Evolutionary conservation across 139 green algal species (phyloP).

Genomic region (Picochlorum sp.): DNA sequence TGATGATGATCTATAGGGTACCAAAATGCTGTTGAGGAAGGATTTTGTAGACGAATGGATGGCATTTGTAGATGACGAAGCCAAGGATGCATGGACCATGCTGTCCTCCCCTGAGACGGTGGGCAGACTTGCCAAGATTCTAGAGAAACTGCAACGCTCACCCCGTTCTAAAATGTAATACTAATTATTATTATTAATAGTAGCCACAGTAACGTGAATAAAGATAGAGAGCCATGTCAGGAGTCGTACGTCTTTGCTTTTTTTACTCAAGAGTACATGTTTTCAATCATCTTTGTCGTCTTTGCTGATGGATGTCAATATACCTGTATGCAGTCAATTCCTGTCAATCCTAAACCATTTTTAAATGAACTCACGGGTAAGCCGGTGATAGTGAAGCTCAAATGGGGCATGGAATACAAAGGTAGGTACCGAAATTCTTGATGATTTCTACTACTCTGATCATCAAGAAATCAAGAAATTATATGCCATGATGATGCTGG

Average conservation of each 20-base stretch:
- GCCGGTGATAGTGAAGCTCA: conserved; percentile 91
- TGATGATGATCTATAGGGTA: conserved; percentile 15
- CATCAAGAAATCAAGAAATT: background rate
- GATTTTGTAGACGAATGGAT: conserved; percentile 55
- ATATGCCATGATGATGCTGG: background rate
- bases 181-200: too few species aligned
- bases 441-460: background rate
- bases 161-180: too few species aligned
- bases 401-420: conserved; percentile 99
- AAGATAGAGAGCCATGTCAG: too few species aligned
- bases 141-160: conserved; percentile 46
- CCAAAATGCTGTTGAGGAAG: conserved; percentile 46
- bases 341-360: conserved; percentile 97
- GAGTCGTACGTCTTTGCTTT: too few species aligned
- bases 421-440: conserved; percentile 20
- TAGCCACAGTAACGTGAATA: too few species aligned
- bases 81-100: conserved; percentile 49
- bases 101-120: conserved; percentile 43
- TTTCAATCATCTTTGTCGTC: too few species aligned
- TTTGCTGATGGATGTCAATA: background rate
- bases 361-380: conserved; percentile 93
- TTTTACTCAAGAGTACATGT: too few species aligned
- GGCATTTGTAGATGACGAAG: conserved; percentile 45
- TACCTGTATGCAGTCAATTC: conserved; percentile 46
- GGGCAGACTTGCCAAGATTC: conserved; percentile 40